Percentiles rank a stretch among this genome's conserved stretches.
Evolutionary conservation across 2,329 filamentous ascomycete genomes (phyloP).

Genomic region (Claviceps maximensis): DNA sequence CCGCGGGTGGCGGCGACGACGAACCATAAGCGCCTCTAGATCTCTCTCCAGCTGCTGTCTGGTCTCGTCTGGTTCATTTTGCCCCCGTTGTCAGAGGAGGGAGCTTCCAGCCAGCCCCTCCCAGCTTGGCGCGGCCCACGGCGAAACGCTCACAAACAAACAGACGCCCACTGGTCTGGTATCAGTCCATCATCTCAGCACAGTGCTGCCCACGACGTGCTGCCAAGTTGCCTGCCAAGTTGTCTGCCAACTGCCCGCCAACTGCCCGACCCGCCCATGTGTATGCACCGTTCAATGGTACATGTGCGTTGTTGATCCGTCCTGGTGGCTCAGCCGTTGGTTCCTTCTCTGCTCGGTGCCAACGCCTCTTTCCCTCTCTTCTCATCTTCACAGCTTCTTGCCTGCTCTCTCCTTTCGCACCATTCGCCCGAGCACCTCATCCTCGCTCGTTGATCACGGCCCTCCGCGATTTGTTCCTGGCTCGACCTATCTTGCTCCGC

Average conservation of each 20-base stretch:
- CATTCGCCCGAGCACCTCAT: slow-evolving; percentile 1
- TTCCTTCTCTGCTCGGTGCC: not conserved
- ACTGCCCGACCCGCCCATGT: no score
- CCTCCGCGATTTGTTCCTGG: not conserved
- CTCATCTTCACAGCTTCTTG: not conserved
- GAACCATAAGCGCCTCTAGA: no score
- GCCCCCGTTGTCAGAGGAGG: no score
- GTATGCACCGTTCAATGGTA: not conserved
- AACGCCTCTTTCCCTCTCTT: not conserved
- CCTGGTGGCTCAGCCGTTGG: slow-evolving; percentile 1
- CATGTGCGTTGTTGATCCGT: not conserved
- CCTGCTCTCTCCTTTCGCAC: not conserved
- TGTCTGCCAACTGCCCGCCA: not conserved
- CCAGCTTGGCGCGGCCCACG: slow-evolving; percentile 1
- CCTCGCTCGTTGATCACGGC: not conserved
- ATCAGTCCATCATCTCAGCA: no score
- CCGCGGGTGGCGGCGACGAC: not conserved
- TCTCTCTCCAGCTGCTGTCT: no score
- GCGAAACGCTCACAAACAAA: no score
- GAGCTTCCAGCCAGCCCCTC: no score
- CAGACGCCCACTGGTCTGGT: not conserved
- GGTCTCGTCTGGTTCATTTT: no score
- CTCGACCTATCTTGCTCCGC: not conserved
- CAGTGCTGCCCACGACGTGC: not conserved
- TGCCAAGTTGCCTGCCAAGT: not conserved